Evolutionary conservation across 2,329 filamentous ascomycete species (phyloP).

Genomic region (Exophiala aquamarina): DNA sequence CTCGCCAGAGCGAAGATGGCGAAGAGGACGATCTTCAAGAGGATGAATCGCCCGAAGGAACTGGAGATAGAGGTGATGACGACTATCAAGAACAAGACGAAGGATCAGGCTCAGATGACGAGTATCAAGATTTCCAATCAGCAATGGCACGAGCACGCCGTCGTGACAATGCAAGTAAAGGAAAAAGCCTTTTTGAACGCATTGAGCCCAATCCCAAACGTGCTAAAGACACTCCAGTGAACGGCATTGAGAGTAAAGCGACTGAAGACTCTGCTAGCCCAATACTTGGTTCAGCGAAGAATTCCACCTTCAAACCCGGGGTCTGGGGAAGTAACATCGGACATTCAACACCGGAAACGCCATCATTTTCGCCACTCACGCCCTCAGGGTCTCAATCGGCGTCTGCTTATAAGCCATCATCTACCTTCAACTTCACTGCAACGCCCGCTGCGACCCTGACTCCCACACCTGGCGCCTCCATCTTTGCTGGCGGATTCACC

Average conservation of each 20-base stretch:
- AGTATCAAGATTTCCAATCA: conserved; percentile 12
- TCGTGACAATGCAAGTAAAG: conserved; percentile 12
- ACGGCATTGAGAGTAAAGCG: conserved; percentile 7
- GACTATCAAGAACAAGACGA: conserved; percentile 22
- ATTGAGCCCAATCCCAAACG: conserved; percentile 22
- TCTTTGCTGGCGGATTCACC: conserved; percentile 24
- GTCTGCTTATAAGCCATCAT: conserved; percentile 22
- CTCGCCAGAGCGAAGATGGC: conserved; percentile 18
- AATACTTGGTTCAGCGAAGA: conserved; percentile 32
- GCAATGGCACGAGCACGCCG: conserved; percentile 13
- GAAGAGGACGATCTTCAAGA: conserved; percentile 19
- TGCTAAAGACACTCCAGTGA: background rate
- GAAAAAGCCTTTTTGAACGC: conserved; percentile 27
- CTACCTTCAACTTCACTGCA: conserved; percentile 25
- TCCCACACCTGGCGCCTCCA: conserved; percentile 18
- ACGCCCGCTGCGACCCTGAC: conserved; percentile 14
- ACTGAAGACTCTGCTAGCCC: conserved; percentile 25
- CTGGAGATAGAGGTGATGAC: conserved; percentile 17
- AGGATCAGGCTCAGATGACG: conserved; percentile 1
- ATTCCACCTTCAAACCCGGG: conserved; percentile 31
- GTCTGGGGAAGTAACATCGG: conserved; percentile 40
- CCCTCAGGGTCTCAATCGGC: conserved; percentile 15
- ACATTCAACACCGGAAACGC: conserved; percentile 24
- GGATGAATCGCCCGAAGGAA: conserved; percentile 11
- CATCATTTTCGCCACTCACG: conserved; percentile 23